Conservation (phyloP, 2,329 filamentous ascomycete genomes). For the Endocalyx cinctus region DNA sequence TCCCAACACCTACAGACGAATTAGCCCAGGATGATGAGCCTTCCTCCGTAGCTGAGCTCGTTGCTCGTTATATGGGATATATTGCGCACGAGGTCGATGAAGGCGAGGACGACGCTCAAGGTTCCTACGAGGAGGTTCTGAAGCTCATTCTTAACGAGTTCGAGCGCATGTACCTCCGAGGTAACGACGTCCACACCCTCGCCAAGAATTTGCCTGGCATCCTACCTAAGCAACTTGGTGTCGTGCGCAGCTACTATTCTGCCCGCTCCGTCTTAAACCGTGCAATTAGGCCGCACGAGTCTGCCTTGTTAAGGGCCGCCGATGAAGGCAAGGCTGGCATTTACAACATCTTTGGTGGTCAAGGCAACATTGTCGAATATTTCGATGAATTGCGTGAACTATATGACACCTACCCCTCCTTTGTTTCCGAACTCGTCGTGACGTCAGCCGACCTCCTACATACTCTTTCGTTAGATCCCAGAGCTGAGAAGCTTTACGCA, state of each 20-base stretch:
- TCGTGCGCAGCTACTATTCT: slow-evolving; percentile 87
- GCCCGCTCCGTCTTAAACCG: slow-evolving; percentile 80
- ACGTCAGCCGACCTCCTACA: slow-evolving; percentile 84
- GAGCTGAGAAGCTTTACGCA: slow-evolving; percentile 90
- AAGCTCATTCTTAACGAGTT: slow-evolving; percentile 94
- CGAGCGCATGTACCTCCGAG: slow-evolving; percentile 87
- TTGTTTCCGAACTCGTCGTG: slow-evolving; percentile 80
- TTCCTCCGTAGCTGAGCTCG: slow-evolving; percentile 89
- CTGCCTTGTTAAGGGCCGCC: slow-evolving; percentile 83
- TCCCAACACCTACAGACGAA: slow-evolving; percentile 92
- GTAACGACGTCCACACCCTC: slow-evolving; percentile 93
- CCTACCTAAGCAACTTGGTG: slow-evolving; percentile 83
- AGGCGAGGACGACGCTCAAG: slow-evolving; percentile 82
- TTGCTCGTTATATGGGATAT: slow-evolving; percentile 89
- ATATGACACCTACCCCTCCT: slow-evolving; percentile 84
- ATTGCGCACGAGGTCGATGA: slow-evolving; percentile 86
- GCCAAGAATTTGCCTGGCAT: slow-evolving; percentile 85
- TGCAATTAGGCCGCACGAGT: slow-evolving; percentile 87
- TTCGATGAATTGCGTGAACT: slow-evolving; percentile 95
- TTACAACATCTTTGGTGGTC: slow-evolving; percentile 93
- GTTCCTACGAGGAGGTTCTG: slow-evolving; percentile 86
- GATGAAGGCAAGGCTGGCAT: slow-evolving; percentile 78
- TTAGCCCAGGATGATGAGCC: slow-evolving; percentile 97
- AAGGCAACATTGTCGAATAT: slow-evolving; percentile 99
- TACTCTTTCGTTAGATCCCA: slow-evolving; percentile 73